A percentile compares a stretch with the other conserved stretches of the same genome.
Evolutionary conservation across 108 stramenopile genomes (phyloP).

Genomic region (Skeletonema grethae): DNA sequence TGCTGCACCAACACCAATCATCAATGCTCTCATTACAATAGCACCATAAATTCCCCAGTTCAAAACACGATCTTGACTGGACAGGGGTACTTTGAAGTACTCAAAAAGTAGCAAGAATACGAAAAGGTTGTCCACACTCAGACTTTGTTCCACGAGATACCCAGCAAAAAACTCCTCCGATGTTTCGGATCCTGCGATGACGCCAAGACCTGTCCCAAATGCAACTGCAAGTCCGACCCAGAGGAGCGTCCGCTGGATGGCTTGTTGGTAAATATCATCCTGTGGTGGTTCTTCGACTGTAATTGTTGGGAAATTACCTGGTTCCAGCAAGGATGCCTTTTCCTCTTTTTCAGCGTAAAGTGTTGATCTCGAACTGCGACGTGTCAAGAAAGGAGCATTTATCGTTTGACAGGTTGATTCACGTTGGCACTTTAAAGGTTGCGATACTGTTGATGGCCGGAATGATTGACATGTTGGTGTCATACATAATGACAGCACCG

Average conservation of each 20-base stretch:
- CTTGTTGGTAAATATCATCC: conserved; percentile 56
- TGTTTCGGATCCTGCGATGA: conserved; percentile 36
- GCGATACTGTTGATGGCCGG: background rate
- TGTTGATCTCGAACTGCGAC: background rate
- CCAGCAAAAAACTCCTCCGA: conserved; percentile 88
- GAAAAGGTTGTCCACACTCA: conserved; percentile 90
- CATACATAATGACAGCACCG: background rate
- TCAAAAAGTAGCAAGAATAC: conserved; percentile 91
- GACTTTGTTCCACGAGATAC: conserved; percentile 86
- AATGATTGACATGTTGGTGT: background rate
- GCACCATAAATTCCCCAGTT: conserved; percentile 91
- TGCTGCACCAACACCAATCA: conserved; percentile 92
- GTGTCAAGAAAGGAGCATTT: background rate
- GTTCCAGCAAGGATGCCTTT: conserved; percentile 7
- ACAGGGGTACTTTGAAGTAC: conserved; percentile 80
- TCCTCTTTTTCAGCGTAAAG: conserved; percentile 10
- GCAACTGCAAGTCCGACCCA: conserved; percentile 72
- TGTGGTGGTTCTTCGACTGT: conserved; percentile 27
- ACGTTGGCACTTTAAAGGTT: background rate
- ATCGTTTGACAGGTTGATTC: background rate
- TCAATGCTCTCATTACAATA: conserved; percentile 89
- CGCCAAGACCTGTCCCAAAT: conserved; percentile 60
- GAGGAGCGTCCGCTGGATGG: conserved; percentile 66
- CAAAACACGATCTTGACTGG: conserved; percentile 75
- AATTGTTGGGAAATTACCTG: conserved; percentile 36